These are phyloP conservation scores for Drechmeria coniospora DNA, from an alignment of 2,329 filamentous ascomycete species.

Conservation along the genomic window DNA sequence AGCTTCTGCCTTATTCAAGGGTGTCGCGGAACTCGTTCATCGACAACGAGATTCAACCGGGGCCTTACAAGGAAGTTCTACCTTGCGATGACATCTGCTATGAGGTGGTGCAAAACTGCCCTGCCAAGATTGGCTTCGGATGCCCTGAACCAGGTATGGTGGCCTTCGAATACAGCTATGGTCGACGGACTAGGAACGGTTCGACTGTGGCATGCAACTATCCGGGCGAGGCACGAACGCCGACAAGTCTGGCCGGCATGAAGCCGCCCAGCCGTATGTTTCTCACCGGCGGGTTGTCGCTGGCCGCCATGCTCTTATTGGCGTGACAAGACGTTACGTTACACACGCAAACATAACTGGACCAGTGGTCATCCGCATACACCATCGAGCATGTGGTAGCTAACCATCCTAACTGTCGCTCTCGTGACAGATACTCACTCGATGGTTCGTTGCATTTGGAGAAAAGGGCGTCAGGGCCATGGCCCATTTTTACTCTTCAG, in stretches of 20 bases:
- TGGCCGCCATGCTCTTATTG: conserved; percentile 2
- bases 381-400: too few relatives aligned
- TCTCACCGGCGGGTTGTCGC: conserved; percentile 4
- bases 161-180: conserved; percentile 22
- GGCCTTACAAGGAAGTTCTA: conserved; percentile 85
- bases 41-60: conserved; percentile 56
- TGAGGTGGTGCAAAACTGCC: conserved; percentile 71
- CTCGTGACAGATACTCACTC: too few relatives aligned
- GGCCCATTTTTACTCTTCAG: too few relatives aligned
- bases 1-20: conserved; percentile 12
- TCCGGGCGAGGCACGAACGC: conserved; percentile 20
- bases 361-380: too few relatives aligned
- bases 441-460: too few relatives aligned
- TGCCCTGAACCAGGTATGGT: conserved; percentile 43
- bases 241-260: conserved; percentile 6
- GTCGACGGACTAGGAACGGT: conserved; percentile 9
- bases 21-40: conserved; percentile 57
- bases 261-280: conserved; percentile 6
- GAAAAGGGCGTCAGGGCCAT: too few relatives aligned
- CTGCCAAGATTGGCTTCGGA: conserved; percentile 55
- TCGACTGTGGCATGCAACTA: conserved; percentile 20
- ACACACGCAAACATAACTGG: too few relatives aligned
- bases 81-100: conserved; percentile 85
- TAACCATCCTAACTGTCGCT: too few relatives aligned
- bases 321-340: too few relatives aligned